Evolutionary conservation across 2,329 filamentous ascomycete genomes (phyloP).

Genomic region (Bipolaris zeicola): DNA sequence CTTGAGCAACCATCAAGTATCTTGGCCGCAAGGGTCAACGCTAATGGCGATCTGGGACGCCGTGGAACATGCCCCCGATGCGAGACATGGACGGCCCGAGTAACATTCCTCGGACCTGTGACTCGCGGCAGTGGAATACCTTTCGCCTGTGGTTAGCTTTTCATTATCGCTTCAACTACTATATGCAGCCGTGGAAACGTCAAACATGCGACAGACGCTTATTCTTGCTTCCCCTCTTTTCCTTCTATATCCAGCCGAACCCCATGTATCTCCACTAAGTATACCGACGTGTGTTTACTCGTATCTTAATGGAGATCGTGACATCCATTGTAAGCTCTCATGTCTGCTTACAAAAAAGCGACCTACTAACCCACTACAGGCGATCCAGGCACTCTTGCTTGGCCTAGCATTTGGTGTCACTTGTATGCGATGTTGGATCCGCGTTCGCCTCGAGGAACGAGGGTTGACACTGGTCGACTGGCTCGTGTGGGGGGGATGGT

Average conservation of each 20-base stretch:
- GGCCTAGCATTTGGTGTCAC: constrained; percentile 22
- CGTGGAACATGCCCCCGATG: constrained; percentile 3
- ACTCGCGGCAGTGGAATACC: neutral
- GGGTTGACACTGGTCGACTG: constrained; percentile 25
- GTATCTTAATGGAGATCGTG: constrained; percentile 3
- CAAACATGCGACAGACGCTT: constrained; percentile 1
- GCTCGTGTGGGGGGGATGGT: constrained; percentile 29
- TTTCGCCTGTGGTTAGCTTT: neutral
- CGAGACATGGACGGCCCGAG: neutral
- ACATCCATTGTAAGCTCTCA: constrained; percentile 5
- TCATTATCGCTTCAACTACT: neutral
- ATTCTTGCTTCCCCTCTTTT: neutral
- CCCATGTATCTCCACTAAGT: neutral
- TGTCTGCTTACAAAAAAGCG: neutral
- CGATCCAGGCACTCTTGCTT: constrained; percentile 23
- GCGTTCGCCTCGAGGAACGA: constrained; percentile 20
- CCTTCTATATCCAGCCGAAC: neutral
- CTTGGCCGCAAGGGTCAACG: constrained; percentile 4
- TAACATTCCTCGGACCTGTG: constrained; percentile 1
- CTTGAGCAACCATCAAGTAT: neutral
- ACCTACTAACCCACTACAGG: constrained; percentile 7
- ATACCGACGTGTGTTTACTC: neutral
- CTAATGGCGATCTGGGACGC: constrained; percentile 7
- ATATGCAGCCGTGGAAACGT: constrained; percentile 4
- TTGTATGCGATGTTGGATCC: constrained; percentile 26